Percentiles rank a stretch among this genome's conserved stretches.
These are phyloP conservation scores for Scopulariopsis brevicaulis DNA, from an alignment of 2,329 filamentous ascomycete species.

Conservation along the genomic window DNA sequence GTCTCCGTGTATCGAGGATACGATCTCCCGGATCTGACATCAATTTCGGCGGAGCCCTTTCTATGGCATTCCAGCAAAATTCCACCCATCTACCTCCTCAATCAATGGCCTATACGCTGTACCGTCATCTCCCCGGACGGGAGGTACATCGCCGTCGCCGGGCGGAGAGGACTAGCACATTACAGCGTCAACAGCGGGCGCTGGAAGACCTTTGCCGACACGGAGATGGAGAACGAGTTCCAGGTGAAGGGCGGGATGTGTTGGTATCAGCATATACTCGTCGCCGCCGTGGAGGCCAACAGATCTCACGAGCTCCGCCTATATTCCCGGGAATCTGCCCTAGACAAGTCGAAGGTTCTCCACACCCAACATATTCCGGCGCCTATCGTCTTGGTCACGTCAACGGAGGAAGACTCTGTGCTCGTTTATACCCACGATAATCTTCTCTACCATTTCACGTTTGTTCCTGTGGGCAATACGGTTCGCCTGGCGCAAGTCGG, in stretches of 20 bases:
- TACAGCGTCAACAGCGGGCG: conserved; percentile 90
- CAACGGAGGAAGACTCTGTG: conserved; percentile 86
- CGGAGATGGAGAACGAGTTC: conserved; percentile 77
- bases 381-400: conserved; percentile 80
- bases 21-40: conserved; percentile 79
- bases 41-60: conserved; percentile 82
- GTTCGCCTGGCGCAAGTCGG: conserved; percentile 85
- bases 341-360: conserved; percentile 63
- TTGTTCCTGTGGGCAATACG: conserved; percentile 56
- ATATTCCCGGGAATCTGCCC: conserved; percentile 74
- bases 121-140: conserved; percentile 86
- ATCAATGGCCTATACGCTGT: conserved; percentile 87
- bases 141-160: conserved; percentile 92
- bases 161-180: conserved; percentile 79
- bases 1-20: conserved; percentile 92
- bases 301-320: conserved; percentile 78
- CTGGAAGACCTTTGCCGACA: conserved; percentile 88
- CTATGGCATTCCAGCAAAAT: conserved; percentile 93
- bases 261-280: conserved; percentile 93
- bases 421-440: conserved; percentile 98
- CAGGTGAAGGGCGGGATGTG: conserved; percentile 93
- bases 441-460: conserved; percentile 86
- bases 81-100: conserved; percentile 70
- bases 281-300: conserved; percentile 83
- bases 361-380: conserved; percentile 69